Conservation (phyloP, 805 yeast genomes). For the Torulaspora maleeae region DNA sequence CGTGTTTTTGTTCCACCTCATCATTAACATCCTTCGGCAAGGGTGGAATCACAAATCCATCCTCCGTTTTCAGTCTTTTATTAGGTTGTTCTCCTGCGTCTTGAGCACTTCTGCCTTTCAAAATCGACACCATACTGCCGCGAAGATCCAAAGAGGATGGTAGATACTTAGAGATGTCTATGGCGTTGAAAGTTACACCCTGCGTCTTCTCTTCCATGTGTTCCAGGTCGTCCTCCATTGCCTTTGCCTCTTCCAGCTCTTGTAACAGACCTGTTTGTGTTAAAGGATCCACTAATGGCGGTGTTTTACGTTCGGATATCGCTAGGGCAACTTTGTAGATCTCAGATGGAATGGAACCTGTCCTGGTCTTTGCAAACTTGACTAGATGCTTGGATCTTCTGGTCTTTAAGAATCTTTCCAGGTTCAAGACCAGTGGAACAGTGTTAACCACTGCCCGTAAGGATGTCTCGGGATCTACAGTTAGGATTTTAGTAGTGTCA, state of each 20-base stretch:
- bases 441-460: conserved; percentile 44
- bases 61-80: conserved; percentile 43
- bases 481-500: conserved; percentile 26
- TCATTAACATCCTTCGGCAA: conserved; percentile 28
- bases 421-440: conserved; percentile 54
- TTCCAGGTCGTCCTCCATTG: conserved; percentile 25
- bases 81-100: conserved; percentile 26
- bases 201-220: conserved; percentile 35
- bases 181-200: conserved; percentile 39
- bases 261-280: conserved; percentile 47
- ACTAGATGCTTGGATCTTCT: conserved; percentile 61
- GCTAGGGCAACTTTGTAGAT: conserved; percentile 58
- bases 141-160: conserved; percentile 43
- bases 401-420: conserved; percentile 61
- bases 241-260: conserved; percentile 41
- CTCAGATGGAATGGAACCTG: conserved; percentile 64
- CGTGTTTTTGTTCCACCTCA: conserved; percentile 26
- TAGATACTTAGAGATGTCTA: conserved; percentile 40
- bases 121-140: conserved; percentile 43
- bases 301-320: conserved; percentile 54
- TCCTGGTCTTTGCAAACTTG: conserved; percentile 56
- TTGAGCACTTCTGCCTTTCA: conserved; percentile 33
- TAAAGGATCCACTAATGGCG: conserved; percentile 39
- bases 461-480: conserved; percentile 36
- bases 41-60: conserved; percentile 34